Base-by-base conservation (phyloP, 2,329 filamentous ascomycete species). In the Alternaria gaisen region DNA sequence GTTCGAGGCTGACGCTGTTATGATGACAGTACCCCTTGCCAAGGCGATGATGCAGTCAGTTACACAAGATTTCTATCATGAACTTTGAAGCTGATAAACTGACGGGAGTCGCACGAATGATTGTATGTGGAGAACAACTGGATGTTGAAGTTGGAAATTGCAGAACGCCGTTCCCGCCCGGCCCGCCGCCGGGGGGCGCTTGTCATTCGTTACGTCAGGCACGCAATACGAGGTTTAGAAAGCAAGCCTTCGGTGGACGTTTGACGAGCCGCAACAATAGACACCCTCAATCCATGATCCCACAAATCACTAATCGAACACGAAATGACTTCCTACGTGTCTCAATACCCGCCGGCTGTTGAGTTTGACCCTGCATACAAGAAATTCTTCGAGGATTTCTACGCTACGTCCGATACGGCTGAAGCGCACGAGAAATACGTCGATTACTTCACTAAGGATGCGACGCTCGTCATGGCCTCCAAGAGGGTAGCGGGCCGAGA, bases 391-490 rank as follows among this genome's bases (percentile, higher is more conserved):
- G 79, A 82, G 65, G 68, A 75, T 42, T 84, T 84, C 71, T 84
- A 84, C 64, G 70, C 73, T 18, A 76, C 77, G 20, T 83, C 82
- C 32, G 82, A 84, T 65, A 80, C 79, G 5, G 83, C 83, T 3
- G 77, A 78, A 50, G 82, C 80, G 14, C 83, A 86, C 65, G 80
- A 83, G 10, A 69, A 78, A 60, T 87, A 86, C 64, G 79, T 80
- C 3, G 72, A 80, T 8, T 76, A 73, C 22, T 86, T 86, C 64
- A 83, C 84, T 0, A 57, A 76, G 14, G 79, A 84, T 75, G 85
- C 82, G 2, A 82, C 77, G 8, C 65, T 87, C 51, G 79, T 86
- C 36, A 86, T 87, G 84, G 84, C 80, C 3, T 80, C 78, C 3
- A 85, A 83, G 66, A 79, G 72, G 41, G 81, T 70, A 7, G 73